Evolutionary conservation across 768 basidiomycete genomes (phyloP).

Genomic region (Leccinum boreale): DNA sequence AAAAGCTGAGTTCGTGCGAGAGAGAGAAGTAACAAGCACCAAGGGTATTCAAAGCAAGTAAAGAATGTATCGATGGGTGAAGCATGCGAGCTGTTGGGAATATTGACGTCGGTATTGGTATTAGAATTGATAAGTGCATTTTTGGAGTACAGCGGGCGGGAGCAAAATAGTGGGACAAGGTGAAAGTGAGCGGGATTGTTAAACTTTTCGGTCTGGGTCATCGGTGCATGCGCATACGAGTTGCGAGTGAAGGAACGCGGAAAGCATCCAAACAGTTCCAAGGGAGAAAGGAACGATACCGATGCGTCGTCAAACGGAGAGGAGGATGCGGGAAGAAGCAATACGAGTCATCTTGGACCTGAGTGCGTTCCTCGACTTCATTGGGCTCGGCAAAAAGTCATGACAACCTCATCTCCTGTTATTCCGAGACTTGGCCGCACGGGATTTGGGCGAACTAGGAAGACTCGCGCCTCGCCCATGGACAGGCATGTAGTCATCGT

Average conservation of each 20-base stretch:
- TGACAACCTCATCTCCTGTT: conserved; percentile 36
- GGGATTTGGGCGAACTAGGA: conserved; percentile 40
- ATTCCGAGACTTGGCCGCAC: conserved; percentile 54
- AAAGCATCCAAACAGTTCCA: background rate
- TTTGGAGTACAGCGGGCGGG: conserved; percentile 15
- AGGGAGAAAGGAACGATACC: background rate
- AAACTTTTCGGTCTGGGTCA: background rate
- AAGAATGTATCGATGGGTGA: conserved; percentile 7
- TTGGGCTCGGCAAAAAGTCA: background rate
- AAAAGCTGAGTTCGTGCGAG: background rate
- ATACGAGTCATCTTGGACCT: background rate
- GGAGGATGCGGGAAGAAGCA: background rate
- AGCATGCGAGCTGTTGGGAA: background rate
- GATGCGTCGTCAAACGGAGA: background rate
- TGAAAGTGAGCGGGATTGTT: background rate
- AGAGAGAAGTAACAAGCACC: too few relatives aligned
- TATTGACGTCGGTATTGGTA: conserved; percentile 1
- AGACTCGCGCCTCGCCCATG: conserved; percentile 77
- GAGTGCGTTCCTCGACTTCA: background rate
- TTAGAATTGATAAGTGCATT: conserved; percentile 9
- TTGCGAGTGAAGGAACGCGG: background rate
- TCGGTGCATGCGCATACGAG: background rate
- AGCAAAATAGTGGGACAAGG: background rate
- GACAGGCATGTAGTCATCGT: conserved; percentile 69
- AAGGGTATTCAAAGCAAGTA: background rate